A percentile compares a stretch with the other conserved stretches of the same genome.
These are phyloP conservation scores for Phytophthora nicotianae DNA, from an alignment of 352 stramenopile species.

Conservation along the genomic window DNA sequence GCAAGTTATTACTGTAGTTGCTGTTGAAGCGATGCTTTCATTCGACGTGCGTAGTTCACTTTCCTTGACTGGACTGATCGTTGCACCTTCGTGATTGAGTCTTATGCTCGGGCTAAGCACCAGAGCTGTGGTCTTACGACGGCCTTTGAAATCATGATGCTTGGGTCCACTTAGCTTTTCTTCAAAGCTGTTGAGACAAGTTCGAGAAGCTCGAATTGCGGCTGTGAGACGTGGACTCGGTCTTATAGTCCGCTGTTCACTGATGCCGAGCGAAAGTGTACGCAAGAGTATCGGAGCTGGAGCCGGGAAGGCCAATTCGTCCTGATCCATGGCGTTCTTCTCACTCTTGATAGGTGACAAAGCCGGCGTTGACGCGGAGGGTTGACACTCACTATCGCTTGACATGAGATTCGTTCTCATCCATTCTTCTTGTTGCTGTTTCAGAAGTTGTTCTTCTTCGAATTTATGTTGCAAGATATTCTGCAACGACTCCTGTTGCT, in stretches of 20 bases:
- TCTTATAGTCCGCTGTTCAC: conserved; percentile 24
- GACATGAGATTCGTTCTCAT: conserved; percentile 51
- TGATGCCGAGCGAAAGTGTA: conserved; percentile 50
- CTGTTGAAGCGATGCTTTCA: conserved; percentile 68
- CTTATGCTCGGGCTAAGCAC: conserved; percentile 11
- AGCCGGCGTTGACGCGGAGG: conserved; percentile 35
- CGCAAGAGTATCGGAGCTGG: conserved; percentile 45
- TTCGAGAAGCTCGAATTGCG: conserved; percentile 51
- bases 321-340: conserved; percentile 17
- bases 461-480: conserved; percentile 67
- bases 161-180: conserved; percentile 2
- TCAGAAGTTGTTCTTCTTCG: conserved; percentile 69
- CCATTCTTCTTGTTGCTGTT: conserved; percentile 79
- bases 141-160: conserved; percentile 12
- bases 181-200: conserved; percentile 42
- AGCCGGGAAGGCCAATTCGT: conserved; percentile 28
- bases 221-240: conserved; percentile 55
- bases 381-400: conserved; percentile 10
- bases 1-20: conserved; percentile 54
- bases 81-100: conserved; percentile 8
- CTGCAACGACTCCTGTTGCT: conserved; percentile 63
- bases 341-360: conserved; percentile 22
- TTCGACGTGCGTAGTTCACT: conserved; percentile 44
- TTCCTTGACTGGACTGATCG: conserved; percentile 21
- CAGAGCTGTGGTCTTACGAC: conserved; percentile 21